Evolutionary conservation across 2,329 filamentous ascomycete species (phyloP).

Genomic region (Orbilia quercus): DNA sequence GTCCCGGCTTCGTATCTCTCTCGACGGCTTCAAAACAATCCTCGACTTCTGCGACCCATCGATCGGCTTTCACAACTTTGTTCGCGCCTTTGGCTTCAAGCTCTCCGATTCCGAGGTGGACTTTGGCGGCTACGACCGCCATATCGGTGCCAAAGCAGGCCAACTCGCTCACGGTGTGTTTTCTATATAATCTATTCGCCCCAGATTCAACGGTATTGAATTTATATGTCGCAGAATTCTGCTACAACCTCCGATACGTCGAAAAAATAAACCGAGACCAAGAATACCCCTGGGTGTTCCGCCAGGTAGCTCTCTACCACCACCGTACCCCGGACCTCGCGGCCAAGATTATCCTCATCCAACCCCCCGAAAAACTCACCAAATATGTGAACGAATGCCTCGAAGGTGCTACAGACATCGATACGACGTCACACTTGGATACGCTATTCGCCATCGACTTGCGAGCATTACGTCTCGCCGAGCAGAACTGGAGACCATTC

Average conservation of each 20-base stretch:
- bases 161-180: neutral
- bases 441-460: neutral
- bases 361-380: neutral
- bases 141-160: neutral
- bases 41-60: neutral
- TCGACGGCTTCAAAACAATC: neutral
- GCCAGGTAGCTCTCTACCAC: neutral
- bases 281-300: neutral
- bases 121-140: neutral
- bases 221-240: neutral
- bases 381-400: neutral
- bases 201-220: neutral
- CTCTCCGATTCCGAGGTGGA: neutral
- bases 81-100: constrained; percentile 1
- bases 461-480: neutral
- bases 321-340: neutral
- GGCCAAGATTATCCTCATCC: neutral
- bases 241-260: constrained; percentile 1
- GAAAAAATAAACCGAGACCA: neutral
- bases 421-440: neutral
- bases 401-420: neutral
- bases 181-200: too few species aligned
- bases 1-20: neutral
- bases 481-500: neutral
- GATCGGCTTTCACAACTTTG: neutral